Evolutionary conservation across 257 asterid genomes (phyloP), one percentile per base, ranked within the genome.

Genomic region (Scutellaria barbata): DNA sequence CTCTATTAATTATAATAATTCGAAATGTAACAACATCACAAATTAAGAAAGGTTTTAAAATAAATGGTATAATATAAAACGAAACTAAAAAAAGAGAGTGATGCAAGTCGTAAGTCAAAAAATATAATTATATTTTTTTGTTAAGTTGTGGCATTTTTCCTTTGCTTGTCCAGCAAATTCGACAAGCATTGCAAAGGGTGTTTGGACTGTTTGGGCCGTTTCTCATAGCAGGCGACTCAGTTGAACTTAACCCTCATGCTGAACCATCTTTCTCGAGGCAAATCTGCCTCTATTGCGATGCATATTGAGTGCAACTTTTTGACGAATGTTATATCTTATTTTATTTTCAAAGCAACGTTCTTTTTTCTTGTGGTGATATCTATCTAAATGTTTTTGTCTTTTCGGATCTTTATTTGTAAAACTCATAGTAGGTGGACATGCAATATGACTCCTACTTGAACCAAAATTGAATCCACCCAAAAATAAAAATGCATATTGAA

Each of bases 111-210:
- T 0, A 22, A 22, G 25, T 22, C 25, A 22, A 0, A 22, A 22
- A 22, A 22, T 22, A 22, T 1, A 22, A 20, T 30, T 30, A 30
- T 4, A 30, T 30, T 4, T 30, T 41, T 20, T 71, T 76, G 7
- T 7, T 10, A 53, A 70, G 0, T 22, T 69, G 17, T 1, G 54
- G 55, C 75, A 77, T 22, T 13, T 4, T 47, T 1, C 78, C 73
- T 6, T 48, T 74, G 8, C 10, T 64, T 3, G 58, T 35, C 85
- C 82, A 81, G 0, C 0, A 41, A 30, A 81, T 73, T 0, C 85
- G 82, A 61, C 85, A 81, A 0, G 82, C 80, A 66, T 81, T 81
- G 66, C 82, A 81, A 1, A 81, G 80, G 5, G 70, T 74, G 10
- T 3, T 60, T 0, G 56, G 35, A 8, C 82, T 80, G 2, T 1